Base-by-base conservation (phyloP, 2,329 filamentous ascomycete species). In the Biscogniauxia mediterranea region DNA sequence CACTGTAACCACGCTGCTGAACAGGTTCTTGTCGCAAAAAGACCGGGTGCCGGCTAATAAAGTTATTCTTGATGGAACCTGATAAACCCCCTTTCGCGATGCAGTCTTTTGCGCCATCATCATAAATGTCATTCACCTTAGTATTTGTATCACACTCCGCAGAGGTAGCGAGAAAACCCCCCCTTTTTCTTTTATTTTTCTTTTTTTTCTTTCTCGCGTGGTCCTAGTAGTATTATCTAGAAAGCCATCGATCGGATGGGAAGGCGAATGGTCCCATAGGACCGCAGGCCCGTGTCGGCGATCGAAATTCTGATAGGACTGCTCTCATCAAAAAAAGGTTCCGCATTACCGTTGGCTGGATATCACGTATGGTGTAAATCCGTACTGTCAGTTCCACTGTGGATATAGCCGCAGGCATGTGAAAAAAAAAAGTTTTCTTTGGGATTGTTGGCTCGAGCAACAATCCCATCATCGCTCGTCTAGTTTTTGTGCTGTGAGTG, bases 301-400 rank as follows among this genome's bases (percentile, higher is more conserved):
- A n/a, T 46, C 15, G 15, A 46, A 11, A 15, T 58, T 54, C 28
- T 8, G 38, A 52, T 20, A 60, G 64, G 63, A 26, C 62, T 64
- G 7, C 58, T 52, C 49, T 50, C 64, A 66, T 67, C 61, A 64
- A 62, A 38, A 58, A 61, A 52, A 60, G 23, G 17, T 23, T 58
- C 58, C 60, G 55, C 57, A 61, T 58, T 59, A 42, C 52, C 28
- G 11, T 2, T 4, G 28, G 28, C 11, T 53, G 42, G 53, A 56
- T 61, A 65, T 63, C 56, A 59, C 60, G 52, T 54, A 62, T 28
- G 57, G 52, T 20, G 50, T n/a, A n/a, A n/a, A n/a, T n/a, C n/a
- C n/a, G n/a, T 55, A 58, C 51, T 17, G 57, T 55, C 57, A 42
- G 49, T 59, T 60, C 60, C 61, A 64, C 62, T 60, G 56, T 38